A percentile compares a stretch with the other conserved stretches of the same genome.
Conservation (phyloP, 345 rosid species). For the Psidium friedrichsthalianum region DNA sequence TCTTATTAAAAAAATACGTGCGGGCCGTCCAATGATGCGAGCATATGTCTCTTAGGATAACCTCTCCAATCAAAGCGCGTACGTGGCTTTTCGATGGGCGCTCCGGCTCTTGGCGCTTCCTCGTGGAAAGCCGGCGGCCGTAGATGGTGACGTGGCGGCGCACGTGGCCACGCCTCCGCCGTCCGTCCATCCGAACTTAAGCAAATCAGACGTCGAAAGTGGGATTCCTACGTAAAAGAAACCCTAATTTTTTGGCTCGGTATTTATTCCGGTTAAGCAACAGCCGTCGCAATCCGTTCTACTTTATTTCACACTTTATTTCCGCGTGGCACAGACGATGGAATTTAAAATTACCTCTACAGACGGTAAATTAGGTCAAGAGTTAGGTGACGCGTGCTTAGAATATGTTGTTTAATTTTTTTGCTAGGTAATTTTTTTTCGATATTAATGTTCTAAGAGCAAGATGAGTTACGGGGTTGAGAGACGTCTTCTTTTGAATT, state of each 20-base stretch:
- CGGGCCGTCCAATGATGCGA: background rate
- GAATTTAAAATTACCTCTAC: background rate
- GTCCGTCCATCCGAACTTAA: background rate
- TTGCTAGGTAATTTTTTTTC: too few species aligned
- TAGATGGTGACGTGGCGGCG: background rate
- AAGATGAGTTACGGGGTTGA: background rate
- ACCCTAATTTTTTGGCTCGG: background rate
- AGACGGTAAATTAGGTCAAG: too few species aligned
- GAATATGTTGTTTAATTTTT: too few species aligned
- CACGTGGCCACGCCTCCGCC: background rate
- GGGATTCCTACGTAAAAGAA: background rate
- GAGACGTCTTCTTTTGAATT: background rate
- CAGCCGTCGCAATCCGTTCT: background rate
- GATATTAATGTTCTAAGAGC: too few species aligned
- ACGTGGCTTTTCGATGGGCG: background rate
- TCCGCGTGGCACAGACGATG: background rate
- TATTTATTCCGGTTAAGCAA: background rate
- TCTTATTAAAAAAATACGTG: background rate
- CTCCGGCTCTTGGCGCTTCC: background rate
- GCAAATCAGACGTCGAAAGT: background rate
- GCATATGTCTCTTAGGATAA: background rate
- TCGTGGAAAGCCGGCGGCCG: background rate
- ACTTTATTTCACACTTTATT: background rate
- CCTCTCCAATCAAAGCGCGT: background rate
- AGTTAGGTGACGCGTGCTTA: too few species aligned